phyloP scores from a whole-genome alignment of 306 rosid genomes.

The Vigna nakashimae region DNA sequence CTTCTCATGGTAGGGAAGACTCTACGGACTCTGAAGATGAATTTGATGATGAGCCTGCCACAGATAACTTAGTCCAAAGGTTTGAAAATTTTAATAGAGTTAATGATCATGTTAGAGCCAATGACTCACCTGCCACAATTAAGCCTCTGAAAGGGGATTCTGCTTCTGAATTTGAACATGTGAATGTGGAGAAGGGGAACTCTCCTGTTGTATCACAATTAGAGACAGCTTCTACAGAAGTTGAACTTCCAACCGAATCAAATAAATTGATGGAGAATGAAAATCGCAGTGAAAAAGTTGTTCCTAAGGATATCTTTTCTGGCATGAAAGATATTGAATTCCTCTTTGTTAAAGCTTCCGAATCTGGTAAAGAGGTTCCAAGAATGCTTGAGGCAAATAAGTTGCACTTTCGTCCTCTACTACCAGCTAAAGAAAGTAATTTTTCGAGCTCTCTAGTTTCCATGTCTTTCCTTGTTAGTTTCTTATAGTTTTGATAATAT shows the following conservation, averaged over 20 bases:
- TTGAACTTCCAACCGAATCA: constrained; percentile 47
- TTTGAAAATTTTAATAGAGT: constrained; percentile 81
- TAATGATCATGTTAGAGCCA: constrained; percentile 55
- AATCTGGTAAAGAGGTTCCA: constrained; percentile 87
- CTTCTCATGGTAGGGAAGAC: constrained; percentile 64
- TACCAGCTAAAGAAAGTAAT: constrained; percentile 74
- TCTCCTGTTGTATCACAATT: constrained; percentile 54
- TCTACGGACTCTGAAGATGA: constrained; percentile 79
- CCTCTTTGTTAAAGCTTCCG: constrained; percentile 76
- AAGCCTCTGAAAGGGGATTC: constrained; percentile 52
- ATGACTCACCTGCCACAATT: constrained; percentile 52
- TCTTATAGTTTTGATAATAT: constrained; percentile 10
- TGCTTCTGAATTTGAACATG: constrained; percentile 57
- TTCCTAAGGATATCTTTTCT: constrained; percentile 72
- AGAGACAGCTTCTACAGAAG: constrained; percentile 52
- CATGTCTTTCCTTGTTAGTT: constrained; percentile 18
- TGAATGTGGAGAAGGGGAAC: constrained; percentile 57
- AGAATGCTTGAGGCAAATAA: constrained; percentile 96
- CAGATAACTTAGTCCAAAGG: constrained; percentile 68
- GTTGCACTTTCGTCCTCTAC: constrained; percentile 77
- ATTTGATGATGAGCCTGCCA: constrained; percentile 75
- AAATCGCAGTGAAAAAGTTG: constrained; percentile 62
- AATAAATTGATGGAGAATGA: constrained; percentile 54
- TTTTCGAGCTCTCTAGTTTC: constrained; percentile 42
- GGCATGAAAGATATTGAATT: constrained; percentile 78